Evolutionary conservation across 257 asterid genomes (phyloP).

Genomic region (Solanum sitiens): DNA sequence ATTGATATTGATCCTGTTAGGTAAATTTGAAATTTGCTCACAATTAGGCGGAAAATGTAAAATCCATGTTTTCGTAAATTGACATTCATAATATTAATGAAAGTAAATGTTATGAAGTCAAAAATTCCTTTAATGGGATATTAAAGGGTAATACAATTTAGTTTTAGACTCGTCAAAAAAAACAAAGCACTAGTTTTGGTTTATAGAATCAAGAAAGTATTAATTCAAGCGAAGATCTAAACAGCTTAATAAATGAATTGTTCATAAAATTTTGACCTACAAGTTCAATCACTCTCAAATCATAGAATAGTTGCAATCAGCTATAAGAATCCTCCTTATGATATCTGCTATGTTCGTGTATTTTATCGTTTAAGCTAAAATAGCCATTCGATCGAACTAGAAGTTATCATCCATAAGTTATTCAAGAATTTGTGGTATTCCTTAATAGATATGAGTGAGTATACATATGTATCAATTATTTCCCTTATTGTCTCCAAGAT

Average conservation of each 20-base stretch:
- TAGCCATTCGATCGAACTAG: not conserved
- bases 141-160: not conserved
- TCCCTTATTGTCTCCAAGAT: not conserved
- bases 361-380: not conserved
- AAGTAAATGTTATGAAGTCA: not conserved
- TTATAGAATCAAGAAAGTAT: not conserved
- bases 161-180: not conserved
- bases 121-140: not conserved
- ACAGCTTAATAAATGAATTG: not conserved
- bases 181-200: not conserved
- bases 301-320: not conserved
- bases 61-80: not conserved
- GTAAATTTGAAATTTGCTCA: not conserved
- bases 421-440: not conserved
- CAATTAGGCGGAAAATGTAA: not conserved
- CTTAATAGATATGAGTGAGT: not conserved
- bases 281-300: not conserved
- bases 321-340: not conserved
- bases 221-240: not conserved
- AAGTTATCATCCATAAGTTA: not conserved
- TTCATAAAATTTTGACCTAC: not conserved
- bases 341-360: not conserved
- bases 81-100: not conserved
- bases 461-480: not conserved
- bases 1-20: not conserved